Evolutionary conservation across 306 rosid genomes (phyloP).

Genomic region (Potentilla sterilis): DNA sequence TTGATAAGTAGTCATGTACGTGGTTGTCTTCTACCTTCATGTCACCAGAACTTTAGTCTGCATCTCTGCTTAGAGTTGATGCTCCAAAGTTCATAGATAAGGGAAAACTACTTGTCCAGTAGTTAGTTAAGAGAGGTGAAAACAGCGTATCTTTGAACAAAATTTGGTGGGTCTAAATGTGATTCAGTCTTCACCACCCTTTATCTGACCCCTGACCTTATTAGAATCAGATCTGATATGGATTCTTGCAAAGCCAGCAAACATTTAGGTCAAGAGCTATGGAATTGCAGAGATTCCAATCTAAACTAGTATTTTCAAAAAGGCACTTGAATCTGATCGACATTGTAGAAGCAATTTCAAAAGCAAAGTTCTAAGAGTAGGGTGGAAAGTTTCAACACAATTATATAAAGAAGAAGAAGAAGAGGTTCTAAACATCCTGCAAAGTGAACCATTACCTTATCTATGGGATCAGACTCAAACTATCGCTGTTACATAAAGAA

Average conservation of each 20-base stretch:
- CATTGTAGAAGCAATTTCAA: not conserved
- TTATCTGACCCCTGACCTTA: slow-evolving; percentile 9
- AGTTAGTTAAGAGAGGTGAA: not conserved
- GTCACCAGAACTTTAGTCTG: slow-evolving; percentile 18
- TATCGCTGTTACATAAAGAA: not conserved
- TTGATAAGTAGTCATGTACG: slow-evolving; percentile 1
- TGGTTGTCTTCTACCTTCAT: slow-evolving; percentile 2
- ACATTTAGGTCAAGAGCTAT: slow-evolving; percentile 13
- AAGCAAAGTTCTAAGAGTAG: not conserved
- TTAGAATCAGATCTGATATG: not conserved
- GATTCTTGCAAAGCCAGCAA: not conserved
- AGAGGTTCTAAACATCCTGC: not conserved
- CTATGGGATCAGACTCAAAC: not conserved
- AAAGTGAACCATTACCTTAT: not conserved
- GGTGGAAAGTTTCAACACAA: not conserved
- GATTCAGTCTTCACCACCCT: not conserved
- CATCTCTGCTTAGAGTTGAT: slow-evolving; percentile 1
- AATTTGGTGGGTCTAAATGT: slow-evolving; percentile 36
- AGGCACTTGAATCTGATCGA: not conserved
- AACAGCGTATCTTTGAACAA: slow-evolving; percentile 27
- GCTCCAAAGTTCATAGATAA: slow-evolving; percentile 2
- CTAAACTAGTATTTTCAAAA: not conserved
- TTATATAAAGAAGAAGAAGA: not conserved
- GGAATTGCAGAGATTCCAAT: too few relatives aligned
- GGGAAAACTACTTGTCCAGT: slow-evolving; percentile 18